These are phyloP conservation scores for Salix dunnii DNA, from an alignment of 345 rosid species.

Conservation along the genomic window DNA sequence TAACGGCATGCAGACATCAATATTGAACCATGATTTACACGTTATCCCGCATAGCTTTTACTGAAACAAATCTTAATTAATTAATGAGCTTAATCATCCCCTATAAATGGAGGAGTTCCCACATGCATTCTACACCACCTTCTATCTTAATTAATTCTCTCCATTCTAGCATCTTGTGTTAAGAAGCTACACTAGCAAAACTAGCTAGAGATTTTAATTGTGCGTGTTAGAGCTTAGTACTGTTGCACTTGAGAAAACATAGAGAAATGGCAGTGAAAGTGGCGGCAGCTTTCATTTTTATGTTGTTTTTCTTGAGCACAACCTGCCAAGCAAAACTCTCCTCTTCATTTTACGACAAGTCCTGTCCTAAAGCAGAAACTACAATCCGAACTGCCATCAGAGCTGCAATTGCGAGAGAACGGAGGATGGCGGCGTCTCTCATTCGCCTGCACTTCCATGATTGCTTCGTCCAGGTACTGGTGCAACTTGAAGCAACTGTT, in stretches of 20 bases:
- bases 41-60: too few species aligned
- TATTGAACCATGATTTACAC: too few species aligned
- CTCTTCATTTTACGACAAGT: background rate
- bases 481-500: background rate
- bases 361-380: constrained; percentile 15
- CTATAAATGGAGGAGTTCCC: too few species aligned
- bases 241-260: background rate
- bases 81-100: too few species aligned
- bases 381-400: constrained; percentile 10
- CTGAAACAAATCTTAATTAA: too few species aligned
- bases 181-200: too few species aligned
- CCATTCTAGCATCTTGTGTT: too few species aligned
- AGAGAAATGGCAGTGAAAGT: background rate
- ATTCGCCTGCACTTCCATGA: constrained; percentile 18
- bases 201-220: too few species aligned
- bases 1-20: too few species aligned
- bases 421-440: constrained; percentile 17
- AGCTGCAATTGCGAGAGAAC: constrained; percentile 3
- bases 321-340: constrained; percentile 7
- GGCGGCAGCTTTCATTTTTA: background rate
- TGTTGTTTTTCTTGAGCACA: background rate
- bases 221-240: too few species aligned
- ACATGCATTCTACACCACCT: too few species aligned
- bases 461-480: constrained; percentile 17
- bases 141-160: too few species aligned